Conservation (phyloP, 495 filamentous ascomycete genomes). For the Sphaerosporella brunnea region DNA sequence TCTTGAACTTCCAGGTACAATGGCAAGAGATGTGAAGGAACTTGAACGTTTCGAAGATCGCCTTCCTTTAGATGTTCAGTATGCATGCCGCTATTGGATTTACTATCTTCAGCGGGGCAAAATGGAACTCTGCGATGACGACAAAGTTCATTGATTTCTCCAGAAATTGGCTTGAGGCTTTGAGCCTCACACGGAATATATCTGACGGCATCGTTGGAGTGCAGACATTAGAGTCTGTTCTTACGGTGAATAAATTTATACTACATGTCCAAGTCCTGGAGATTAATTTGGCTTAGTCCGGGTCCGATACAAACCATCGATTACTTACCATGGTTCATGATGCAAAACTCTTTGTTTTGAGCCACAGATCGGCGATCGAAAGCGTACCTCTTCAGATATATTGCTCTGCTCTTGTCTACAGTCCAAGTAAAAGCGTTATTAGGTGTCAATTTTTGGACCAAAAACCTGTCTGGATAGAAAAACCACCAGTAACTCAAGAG, state of each 20-base stretch:
- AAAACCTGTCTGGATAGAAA: conserved; percentile 10
- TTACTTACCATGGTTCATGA: neutral
- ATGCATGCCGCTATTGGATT: conserved; percentile 34
- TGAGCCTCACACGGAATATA: conserved; percentile 15
- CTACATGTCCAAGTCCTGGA: conserved; percentile 10
- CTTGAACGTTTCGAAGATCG: conserved; percentile 12
- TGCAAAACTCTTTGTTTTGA: conserved; percentile 20
- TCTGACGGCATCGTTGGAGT: conserved; percentile 8
- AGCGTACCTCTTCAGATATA: conserved; percentile 26
- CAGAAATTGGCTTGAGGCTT: conserved; percentile 15
- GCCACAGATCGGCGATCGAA: conserved; percentile 16
- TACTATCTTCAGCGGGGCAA: conserved; percentile 30
- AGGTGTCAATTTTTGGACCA: conserved; percentile 11
- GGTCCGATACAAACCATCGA: neutral
- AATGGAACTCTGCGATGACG: conserved; percentile 13
- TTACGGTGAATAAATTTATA: neutral
- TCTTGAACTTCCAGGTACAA: conserved; percentile 19
- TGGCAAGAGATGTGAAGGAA: conserved; percentile 16
- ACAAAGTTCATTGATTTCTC: conserved; percentile 12
- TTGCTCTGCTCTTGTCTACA: conserved; percentile 25
- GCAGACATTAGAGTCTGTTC: neutral
- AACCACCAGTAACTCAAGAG: conserved; percentile 3
- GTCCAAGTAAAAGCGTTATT: conserved; percentile 21
- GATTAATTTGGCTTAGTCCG: conserved; percentile 21
- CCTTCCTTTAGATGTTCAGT: conserved; percentile 27